Base-by-base conservation (phyloP, 805 yeast species). In the Nematodospora valgi region DNA sequence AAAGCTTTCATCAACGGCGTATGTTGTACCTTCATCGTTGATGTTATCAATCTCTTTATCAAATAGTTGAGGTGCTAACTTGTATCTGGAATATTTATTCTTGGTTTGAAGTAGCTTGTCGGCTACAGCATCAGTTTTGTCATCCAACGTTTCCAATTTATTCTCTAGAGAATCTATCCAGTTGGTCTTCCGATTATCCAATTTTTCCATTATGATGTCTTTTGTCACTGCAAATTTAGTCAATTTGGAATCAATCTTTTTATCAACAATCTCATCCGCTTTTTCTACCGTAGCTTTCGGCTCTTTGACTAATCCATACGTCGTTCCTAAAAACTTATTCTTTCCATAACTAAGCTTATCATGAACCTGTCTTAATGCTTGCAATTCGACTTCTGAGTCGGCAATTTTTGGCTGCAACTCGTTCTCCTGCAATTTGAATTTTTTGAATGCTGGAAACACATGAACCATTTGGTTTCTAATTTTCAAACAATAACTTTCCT, bases 401-500 rank as follows among this genome's bases (percentile, higher is more conserved):
- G n/a, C 12, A 4, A 22, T 18, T 8, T 14, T 30, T 4, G 2
- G 19, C 6, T 14, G 6, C 20, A 11, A 2, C n/a, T 15, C 19
- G 17, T 16, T 10, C 26, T 27, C 23, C 32, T 16, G 4, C 27
- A 5, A 2, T 17, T 19, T 12, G 13, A 6, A 11, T 5, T 14
- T 5, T 22, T 23, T 30, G 15, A 44, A 44, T 2, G 52, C 52
- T 8, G 59, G 58, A 29, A 48, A 49, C 9, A 56, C 24, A 7
- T 48, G 45, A 17, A 70, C 45, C 1, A 49, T 45, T n/a, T 17
- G 20, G 4, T 44, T 44, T n/a, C 49, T 41, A 13, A 72, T 53
- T 37, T 56, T 55, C 7, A 70, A 32, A 47, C 80, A 74, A 35
- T 54, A 61, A 27, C 75, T 58, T 11, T 53, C 47, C 4, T 40